Conservation (phyloP, 2,329 filamentous ascomycete species). For the Fusarium chuoi region DNA sequence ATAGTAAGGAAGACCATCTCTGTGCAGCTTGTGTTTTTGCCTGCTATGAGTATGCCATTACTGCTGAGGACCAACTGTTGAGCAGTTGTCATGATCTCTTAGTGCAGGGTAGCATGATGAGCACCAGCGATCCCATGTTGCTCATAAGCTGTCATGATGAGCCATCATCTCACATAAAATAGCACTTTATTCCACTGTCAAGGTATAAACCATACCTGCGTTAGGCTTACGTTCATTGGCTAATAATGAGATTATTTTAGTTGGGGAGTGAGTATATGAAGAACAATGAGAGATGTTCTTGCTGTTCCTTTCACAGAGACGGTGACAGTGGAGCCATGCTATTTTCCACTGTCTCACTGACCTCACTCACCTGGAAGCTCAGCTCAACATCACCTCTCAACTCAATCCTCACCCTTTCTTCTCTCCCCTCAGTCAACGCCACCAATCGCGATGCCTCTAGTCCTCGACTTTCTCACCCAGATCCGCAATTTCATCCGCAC, state of each 20-base stretch:
- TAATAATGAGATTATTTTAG: neutral
- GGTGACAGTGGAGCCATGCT: conserved; percentile 34
- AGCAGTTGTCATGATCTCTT: neutral
- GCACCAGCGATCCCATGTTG: neutral
- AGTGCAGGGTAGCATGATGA: neutral
- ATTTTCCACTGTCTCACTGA: conserved; percentile 14
- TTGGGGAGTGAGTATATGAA: neutral
- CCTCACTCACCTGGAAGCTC: neutral
- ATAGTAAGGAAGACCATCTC: too few species aligned
- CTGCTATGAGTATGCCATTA: neutral
- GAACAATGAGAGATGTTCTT: neutral
- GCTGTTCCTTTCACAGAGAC: neutral
- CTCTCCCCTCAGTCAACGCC: neutral
- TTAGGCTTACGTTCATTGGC: neutral
- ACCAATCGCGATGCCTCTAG: conserved; percentile 63
- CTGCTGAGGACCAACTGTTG: neutral
- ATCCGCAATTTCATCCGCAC: conserved; percentile 66
- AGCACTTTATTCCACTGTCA: neutral
- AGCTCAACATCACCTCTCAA: conserved; percentile 11
- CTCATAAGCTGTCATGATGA: neutral
- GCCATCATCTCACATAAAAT: neutral
- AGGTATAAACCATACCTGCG: too few species aligned
- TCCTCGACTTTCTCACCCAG: conserved; percentile 74
- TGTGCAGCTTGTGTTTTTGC: neutral
- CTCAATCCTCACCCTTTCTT: neutral